Base-by-base conservation (phyloP, 441 rosid genomes). In the Gossypium laxum region DNA sequence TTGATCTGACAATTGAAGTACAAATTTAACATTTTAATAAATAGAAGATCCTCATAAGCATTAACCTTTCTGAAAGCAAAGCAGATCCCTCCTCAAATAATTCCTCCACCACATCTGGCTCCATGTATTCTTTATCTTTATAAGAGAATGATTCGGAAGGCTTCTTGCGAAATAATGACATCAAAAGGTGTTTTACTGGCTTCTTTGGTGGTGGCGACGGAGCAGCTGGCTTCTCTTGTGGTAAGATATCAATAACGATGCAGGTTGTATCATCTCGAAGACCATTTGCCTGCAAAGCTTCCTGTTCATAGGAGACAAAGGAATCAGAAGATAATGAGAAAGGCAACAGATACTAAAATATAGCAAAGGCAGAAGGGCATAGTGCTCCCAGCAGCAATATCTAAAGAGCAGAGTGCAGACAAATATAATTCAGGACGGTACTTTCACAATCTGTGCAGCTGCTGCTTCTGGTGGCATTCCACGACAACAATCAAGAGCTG, bases 201-300 rank as follows among this genome's bases (percentile, higher is more conserved):
- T 84, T 92, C 78, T 82, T 92, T 0, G 89, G 88, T 18, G 87
- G 81, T 12, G 91, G 94, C 59, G 81, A 55, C 34, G 90, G 82
- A 74, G 90, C 85, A 11, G 83, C 75, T 30, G 88, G 93, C 79
- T 92, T 94, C 79, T 94, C 98, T n/a, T 71, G 84, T 6, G 93
- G 90, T 73, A 88, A 77, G 79, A 92, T 86, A 74, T 92, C 99
- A 63, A 94, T 76, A 57, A 94, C 98, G 63, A 94, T 94, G 82
- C 97, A 94, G 67, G 99, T 92, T 51, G 99, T 94, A 79, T 94
- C 99, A 86, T 94, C 99, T 51, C 98, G 84, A 69, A 94, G 89
- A 76, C 99, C 99, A 78, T 89, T 92, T 43, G 75, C 66, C 69
- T 79, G 85, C 50, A 94, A 79, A 64, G 99, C 90, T 86, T 89